Percentiles rank a stretch among this genome's conserved stretches.
phyloP scores from a whole-genome alignment of 202 grass and related monocot genomes.

The Carex arenaria region DNA sequence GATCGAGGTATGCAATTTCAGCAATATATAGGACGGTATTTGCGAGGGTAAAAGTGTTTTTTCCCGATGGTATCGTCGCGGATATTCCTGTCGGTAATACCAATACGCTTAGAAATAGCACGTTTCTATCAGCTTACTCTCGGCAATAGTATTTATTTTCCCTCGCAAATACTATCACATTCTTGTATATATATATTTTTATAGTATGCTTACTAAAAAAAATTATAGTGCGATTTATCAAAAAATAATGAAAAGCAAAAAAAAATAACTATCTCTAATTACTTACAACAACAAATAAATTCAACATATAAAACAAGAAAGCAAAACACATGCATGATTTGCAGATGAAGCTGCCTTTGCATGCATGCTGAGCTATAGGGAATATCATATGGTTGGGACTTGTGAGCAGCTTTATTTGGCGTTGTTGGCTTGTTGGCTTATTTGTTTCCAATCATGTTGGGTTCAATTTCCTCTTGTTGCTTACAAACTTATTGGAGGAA shows the following conservation, averaged over 20 bases:
- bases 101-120: too few relatives aligned
- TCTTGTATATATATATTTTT: too few relatives aligned
- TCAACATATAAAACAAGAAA: not conserved
- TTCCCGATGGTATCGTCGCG: too few relatives aligned
- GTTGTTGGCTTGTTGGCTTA: conserved; percentile 11
- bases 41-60: too few relatives aligned
- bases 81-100: too few relatives aligned
- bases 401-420: not conserved
- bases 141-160: too few relatives aligned
- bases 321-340: conserved; percentile 12
- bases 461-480: not conserved
- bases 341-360: conserved; percentile 1
- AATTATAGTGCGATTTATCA: too few relatives aligned
- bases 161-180: too few relatives aligned
- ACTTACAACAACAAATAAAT: not conserved
- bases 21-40: too few relatives aligned
- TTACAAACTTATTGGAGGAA: not conserved
- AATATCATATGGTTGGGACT: not conserved
- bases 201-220: too few relatives aligned
- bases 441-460: not conserved
- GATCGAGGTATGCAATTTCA: not conserved
- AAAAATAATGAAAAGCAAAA: not conserved
- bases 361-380: not conserved
- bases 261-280: not conserved
- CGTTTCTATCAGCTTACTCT: too few relatives aligned